Base-by-base conservation (phyloP, 164 flowering plant genomes). In the Nymphaea thermarum region DNA sequence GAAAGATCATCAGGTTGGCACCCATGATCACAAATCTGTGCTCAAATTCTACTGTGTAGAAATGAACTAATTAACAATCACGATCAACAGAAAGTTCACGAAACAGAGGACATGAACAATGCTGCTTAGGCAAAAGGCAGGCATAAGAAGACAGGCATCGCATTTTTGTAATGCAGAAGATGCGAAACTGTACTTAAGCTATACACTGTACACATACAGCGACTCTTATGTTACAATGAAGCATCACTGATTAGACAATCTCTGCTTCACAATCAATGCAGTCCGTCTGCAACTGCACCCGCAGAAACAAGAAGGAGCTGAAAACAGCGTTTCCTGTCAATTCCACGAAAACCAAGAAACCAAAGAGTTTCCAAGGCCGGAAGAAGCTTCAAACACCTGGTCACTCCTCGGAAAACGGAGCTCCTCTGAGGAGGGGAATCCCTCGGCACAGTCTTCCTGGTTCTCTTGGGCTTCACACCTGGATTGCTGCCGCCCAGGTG, bases 381-480 rank as follows among this genome's bases (percentile, higher is more conserved):
- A 5, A 61, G 16, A 61, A 61, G 16, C 2, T n/a, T n/a, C 15
- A 61, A 36, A 61, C 16, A 92, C 98, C 96, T 90, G 6, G 98
- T 93, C 62, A 93, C 98, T 0, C 98, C 98, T 4, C 98, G 81
- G 66, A 80, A 89, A 16, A 85, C 77, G 3, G 97, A 93, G 80
- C 96, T 93, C 16, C 98, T 87, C 60, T 89, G 91, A 71, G 87
- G 84, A 59, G 97, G 94, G 73, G 94, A 82, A 60, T 89, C 96
- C 71, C 94, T 77, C 2, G 92, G 93, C 15, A 82, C 85, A 63
- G 82, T 86, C 62, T 85, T 87, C 65, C 98, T 69, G 0, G 86
- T 87, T 60, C 97, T 79, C 71, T 89, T 91, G 69, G 70, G 78
- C 74, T 85, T 85, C 25, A 70, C 66, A 17, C 73, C 18, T 36